A percentile compares a stretch with the other conserved stretches of the same genome.
These are phyloP conservation scores for Candida coleopterorum DNA, from an alignment of 805 yeast species.

Conservation along the genomic window DNA sequence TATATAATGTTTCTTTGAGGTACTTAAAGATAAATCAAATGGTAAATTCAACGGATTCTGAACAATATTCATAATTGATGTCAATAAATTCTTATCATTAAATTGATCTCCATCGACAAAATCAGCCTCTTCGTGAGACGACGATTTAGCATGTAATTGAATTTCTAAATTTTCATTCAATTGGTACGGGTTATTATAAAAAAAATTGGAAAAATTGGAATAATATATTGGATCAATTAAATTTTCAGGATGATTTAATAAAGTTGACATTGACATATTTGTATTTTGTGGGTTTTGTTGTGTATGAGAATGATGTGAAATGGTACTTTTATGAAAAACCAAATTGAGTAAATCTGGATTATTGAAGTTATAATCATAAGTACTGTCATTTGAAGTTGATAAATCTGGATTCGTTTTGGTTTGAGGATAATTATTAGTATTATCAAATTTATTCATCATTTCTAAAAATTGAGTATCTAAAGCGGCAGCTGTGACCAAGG, in stretches of 20 bases:
- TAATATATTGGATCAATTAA: constrained; percentile 32
- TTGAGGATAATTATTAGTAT: constrained; percentile 4
- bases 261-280: constrained; percentile 15
- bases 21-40: constrained; percentile 36
- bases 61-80: constrained; percentile 48
- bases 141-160: constrained; percentile 35
- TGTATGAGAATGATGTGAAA: constrained; percentile 3
- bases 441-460: constrained; percentile 30
- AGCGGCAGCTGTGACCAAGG: constrained; percentile 70
- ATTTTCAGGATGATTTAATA: constrained; percentile 11
- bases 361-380: constrained; percentile 10
- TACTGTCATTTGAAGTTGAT: constrained; percentile 4
- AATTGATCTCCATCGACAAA: constrained; percentile 30
- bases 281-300: constrained; percentile 7
- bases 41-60: constrained; percentile 36
- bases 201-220: constrained; percentile 34
- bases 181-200: constrained; percentile 36
- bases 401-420: background rate
- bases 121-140: constrained; percentile 29
- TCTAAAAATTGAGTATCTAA: constrained; percentile 55
- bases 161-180: constrained; percentile 36
- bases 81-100: constrained; percentile 45
- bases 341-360: constrained; percentile 43
- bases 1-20: constrained; percentile 13
- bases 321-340: constrained; percentile 44